Evolutionary conservation across 1,284 basidiomycete species (phyloP), one percentile per base, ranked within the genome.

Genomic region (Ganoderma boninense): DNA sequence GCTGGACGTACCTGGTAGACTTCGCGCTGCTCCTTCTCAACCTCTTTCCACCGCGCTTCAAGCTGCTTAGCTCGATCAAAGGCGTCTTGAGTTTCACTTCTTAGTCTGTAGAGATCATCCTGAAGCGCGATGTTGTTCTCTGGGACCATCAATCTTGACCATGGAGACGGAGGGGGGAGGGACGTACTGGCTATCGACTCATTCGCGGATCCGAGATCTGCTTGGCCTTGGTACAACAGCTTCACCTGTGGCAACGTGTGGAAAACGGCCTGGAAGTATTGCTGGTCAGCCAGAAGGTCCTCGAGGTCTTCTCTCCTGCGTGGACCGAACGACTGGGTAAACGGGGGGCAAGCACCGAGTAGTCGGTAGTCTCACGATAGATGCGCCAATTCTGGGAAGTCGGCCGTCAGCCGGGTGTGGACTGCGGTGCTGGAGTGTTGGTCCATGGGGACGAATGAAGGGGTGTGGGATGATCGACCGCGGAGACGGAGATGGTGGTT

Each of bases 241-340:
- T 92, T 90, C 54, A 97, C 94, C 59, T 87, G 86, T 1, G 90
- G 84, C 11, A 97, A 82, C 1, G 93, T 90, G 80, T 96, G 92
- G 75, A 97, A 92, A 71, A 94, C 86, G 6, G 96, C 94, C 80
- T 97, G 93, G 74, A 97, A 96, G 79, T 96, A 96, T 23, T 86
- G 84, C 1, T 92, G 92, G 77, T 97, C 94, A 23, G 87, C 85
- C 29, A 97, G 83, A 23, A 97, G 83, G 79, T 96, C 95, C 80
- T 97, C 94, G n/a, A 98, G 86, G 76, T 96, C 95, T 73, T 95
- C 91, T 68, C 93, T 89, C 74, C 95, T 96, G 65, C 42, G 35
- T 61, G 40, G 20, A 40, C 57, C 57, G 35, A 38, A n/a, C 35
- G 60, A 10, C 57, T 63, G 42, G 57, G 44, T 67, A 49, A 66